These are phyloP conservation scores for Aspergillus carbonarius DNA, from an alignment of 2,329 filamentous ascomycete species.

Conservation along the genomic window DNA sequence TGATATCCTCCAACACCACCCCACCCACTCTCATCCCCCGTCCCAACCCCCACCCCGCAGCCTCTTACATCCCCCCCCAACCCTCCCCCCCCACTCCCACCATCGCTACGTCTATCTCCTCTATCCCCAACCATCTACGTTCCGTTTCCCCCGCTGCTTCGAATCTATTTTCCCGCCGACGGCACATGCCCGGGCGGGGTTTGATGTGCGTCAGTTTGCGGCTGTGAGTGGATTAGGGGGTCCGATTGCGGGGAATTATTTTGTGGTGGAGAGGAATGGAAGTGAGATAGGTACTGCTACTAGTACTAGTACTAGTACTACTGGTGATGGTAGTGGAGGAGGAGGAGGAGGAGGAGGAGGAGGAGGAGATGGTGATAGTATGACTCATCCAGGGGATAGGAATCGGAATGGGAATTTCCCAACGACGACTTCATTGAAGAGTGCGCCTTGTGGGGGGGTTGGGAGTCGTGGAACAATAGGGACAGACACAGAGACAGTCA, in stretches of 20 bases:
- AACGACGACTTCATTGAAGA: no score
- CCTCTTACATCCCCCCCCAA: slow-evolving; percentile 32
- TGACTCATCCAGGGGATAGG: slow-evolving; percentile 5
- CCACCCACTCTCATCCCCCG: background rate
- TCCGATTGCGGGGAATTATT: slow-evolving; percentile 41
- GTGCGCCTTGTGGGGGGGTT: background rate
- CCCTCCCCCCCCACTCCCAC: slow-evolving; percentile 24
- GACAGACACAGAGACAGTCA: background rate
- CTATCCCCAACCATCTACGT: slow-evolving; percentile 26
- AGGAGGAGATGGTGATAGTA: no score
- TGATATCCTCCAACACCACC: background rate
- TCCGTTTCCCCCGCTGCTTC: slow-evolving; percentile 34
- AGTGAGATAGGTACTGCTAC: no score
- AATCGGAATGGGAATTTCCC: background rate
- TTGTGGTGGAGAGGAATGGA: slow-evolving; percentile 35
- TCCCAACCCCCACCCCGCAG: background rate
- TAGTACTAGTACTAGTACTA: background rate
- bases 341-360: no score
- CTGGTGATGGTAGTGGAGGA: background rate
- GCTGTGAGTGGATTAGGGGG: slow-evolving; percentile 28
- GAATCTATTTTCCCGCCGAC: slow-evolving; percentile 30
- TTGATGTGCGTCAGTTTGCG: slow-evolving; percentile 38
- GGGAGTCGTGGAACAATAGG: slow-evolving; percentile 9
- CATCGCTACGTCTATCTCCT: slow-evolving; percentile 37
- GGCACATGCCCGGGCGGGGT: slow-evolving; percentile 26